Base-by-base conservation (phyloP, 2,329 filamentous ascomycete genomes). In the Aspergillus pseudotamarii region DNA sequence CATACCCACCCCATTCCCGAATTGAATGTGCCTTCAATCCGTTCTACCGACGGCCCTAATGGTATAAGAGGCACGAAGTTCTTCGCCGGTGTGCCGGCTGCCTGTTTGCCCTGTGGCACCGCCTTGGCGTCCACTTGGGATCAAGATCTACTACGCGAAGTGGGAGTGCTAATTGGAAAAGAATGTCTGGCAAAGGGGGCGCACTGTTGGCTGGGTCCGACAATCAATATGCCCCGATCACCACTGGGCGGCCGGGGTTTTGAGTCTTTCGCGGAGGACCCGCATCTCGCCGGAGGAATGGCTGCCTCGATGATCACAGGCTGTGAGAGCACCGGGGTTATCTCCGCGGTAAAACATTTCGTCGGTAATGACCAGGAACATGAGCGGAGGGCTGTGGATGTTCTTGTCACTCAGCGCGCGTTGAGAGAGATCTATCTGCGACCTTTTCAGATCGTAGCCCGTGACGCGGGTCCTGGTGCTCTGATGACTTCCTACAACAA, bases 41-140 rank as follows among this genome's bases (percentile, higher is more conserved):
- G 89, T 55, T 82, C 89, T 54, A 86, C 87, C 43, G 89, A 92
- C 69, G 89, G 89, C 0, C 90, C 90, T 43, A 91, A 91, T 73
- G 89, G 89, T 57, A 85, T 89, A 38, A 83, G 89, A 66, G 89
- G 89, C 57, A 88, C 85, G 54, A 87, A 85, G 68, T 91, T 90
- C 81, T 91, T 91, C 77, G 86, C 88, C 68, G 87, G 88, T 58
- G 78, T 83, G 36, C 82, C 81, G 28, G 84, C 86, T 1, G 86
- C 86, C n/a, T 88, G 86, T 69, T 84, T 89, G 67, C 86, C 86
- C 12, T 88, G 86, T 64, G 85, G 85, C 26, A 86, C 85, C 0
- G 83, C 80, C 1, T 79, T 89, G 6, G 86, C 84, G 32, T 80
- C 86, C 5, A 88, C 86, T 28, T 89, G 85, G 72, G 86, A 89